Conservation (phyloP, 192 early-diverging fungal genomes). For the Thamnidium elegans region DNA sequence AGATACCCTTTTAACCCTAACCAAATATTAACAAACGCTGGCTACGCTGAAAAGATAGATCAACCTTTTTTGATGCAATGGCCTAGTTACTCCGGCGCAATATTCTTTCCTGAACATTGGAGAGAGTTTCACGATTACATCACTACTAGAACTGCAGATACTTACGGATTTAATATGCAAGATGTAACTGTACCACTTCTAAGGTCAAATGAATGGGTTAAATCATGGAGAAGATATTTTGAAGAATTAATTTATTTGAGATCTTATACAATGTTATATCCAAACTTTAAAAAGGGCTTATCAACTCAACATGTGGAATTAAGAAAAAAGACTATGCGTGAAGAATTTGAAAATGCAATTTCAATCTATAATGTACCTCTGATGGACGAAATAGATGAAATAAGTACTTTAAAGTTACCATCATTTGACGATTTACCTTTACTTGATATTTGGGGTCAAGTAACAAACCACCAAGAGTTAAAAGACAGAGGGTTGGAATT, state of each 20-base stretch:
- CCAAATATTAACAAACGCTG: slow-evolving; percentile 30
- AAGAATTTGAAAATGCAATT: slow-evolving; percentile 31
- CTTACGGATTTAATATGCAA: slow-evolving; percentile 36
- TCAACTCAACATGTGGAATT: slow-evolving; percentile 57
- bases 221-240: slow-evolving; percentile 55
- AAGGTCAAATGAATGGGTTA: slow-evolving; percentile 52
- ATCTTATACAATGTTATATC: slow-evolving; percentile 58
- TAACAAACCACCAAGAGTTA: not conserved
- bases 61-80: slow-evolving; percentile 49
- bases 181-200: slow-evolving; percentile 44
- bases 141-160: slow-evolving; percentile 44
- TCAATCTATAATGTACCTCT: slow-evolving; percentile 38
- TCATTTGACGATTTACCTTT: slow-evolving; percentile 43
- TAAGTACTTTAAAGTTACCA: slow-evolving; percentile 13
- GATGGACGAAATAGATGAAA: slow-evolving; percentile 27
- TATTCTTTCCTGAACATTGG: slow-evolving; percentile 63
- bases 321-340: slow-evolving; percentile 37
- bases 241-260: slow-evolving; percentile 60
- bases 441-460: slow-evolving; percentile 49
- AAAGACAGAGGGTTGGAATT: slow-evolving; percentile 32
- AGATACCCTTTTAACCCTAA: slow-evolving; percentile 42
- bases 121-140: slow-evolving; percentile 60
- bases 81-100: slow-evolving; percentile 50
- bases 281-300: slow-evolving; percentile 50
- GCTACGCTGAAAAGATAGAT: slow-evolving; percentile 23